Base-by-base conservation (phyloP, 768 basidiomycete species). In the Mrakia gelida region DNA sequence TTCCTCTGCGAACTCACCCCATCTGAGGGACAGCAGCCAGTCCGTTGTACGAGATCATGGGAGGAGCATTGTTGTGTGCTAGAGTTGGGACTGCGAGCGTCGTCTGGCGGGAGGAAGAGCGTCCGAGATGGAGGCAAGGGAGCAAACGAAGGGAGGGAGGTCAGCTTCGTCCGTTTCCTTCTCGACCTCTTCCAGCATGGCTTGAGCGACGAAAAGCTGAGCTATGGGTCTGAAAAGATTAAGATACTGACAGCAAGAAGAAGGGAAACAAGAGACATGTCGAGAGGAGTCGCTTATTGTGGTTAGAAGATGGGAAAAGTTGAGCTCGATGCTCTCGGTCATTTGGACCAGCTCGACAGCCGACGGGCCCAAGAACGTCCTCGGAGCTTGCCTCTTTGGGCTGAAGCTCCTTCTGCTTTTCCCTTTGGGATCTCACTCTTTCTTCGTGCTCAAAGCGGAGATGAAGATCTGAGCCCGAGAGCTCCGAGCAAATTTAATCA, bases 1-100 rank as follows among this genome's bases (percentile, higher is more conserved):
- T 8, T 34, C 41, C 45, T 70, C 32, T 23, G 8, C 45, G n/a
- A 7, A 62, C 71, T 68, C 76, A 77, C 34, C 76, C 76, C 76
- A 77, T 77, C 62, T 78, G 72, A 34, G 72, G 77, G 7, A 26
- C 34, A 26, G 61, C 23, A 18, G 56, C 77, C 8, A 78, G 72
- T 3, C 77, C 77, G 45, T 78, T 78, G 77, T 78, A 67, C 1
- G 72, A 73, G 8, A 73, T 73, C 23, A 68, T 76, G 0, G 75
- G 75, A 21, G 67, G 70, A 18, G 67, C 67, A 18, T 5, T 23
- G 61, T 45, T 75, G 41, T 45, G 15, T 18, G 67, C 41, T 0
- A 70, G 6, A 21, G 38, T 41, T 9, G 67, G 65, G 11, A 38
- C 65, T 1, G 65, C 65, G 65, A 67, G 23, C 2, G 67, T 70